Percentiles rank a stretch among this genome's conserved stretches.
Evolutionary conservation across 768 basidiomycete genomes (phyloP).

Genomic region (Mycena alexandri): DNA sequence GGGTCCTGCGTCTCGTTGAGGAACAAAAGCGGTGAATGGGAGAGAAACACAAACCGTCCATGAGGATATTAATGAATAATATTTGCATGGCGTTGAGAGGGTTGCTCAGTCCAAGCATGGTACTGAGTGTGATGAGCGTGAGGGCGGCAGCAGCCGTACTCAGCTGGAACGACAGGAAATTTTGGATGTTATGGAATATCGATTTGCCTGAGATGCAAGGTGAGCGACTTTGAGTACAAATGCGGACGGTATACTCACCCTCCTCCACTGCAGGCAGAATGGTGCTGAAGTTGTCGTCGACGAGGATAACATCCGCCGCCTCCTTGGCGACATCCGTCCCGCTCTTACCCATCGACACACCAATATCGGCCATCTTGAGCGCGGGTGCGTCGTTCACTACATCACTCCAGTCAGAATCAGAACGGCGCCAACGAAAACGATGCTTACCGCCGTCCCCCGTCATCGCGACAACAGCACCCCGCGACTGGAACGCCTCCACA

Average conservation of each 20-base stretch:
- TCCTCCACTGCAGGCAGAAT: conserved; percentile 96
- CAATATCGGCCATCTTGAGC: conserved; percentile 97
- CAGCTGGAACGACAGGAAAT: conserved; percentile 96
- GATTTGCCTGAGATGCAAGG: conserved; percentile 76
- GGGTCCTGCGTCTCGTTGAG: conserved; percentile 67
- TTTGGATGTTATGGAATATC: conserved; percentile 99
- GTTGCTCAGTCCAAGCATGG: conserved; percentile 89
- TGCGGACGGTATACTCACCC: conserved; percentile 58
- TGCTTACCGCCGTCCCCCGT: conserved; percentile 92
- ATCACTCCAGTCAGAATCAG: background rate
- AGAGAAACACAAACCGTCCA: conserved; percentile 79
- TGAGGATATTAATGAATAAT: conserved; percentile 98
- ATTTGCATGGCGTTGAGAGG: conserved; percentile 99
- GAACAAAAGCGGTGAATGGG: background rate
- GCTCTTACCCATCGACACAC: conserved; percentile 97
- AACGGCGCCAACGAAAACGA: conserved; percentile 9
- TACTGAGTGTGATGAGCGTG: conserved; percentile 94
- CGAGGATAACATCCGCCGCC: conserved; percentile 96
- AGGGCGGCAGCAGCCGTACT: conserved; percentile 97
- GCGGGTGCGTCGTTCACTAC: conserved; percentile 96
- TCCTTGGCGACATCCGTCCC: conserved; percentile 99
- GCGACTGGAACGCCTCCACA: conserved; percentile 90
- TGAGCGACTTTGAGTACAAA: conserved; percentile 32
- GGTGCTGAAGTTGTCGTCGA: conserved; percentile 97
- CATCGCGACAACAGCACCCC: conserved; percentile 95